phyloP scores from a whole-genome alignment of 1,139 yeast species.

The Geotrichum aggregatum region DNA sequence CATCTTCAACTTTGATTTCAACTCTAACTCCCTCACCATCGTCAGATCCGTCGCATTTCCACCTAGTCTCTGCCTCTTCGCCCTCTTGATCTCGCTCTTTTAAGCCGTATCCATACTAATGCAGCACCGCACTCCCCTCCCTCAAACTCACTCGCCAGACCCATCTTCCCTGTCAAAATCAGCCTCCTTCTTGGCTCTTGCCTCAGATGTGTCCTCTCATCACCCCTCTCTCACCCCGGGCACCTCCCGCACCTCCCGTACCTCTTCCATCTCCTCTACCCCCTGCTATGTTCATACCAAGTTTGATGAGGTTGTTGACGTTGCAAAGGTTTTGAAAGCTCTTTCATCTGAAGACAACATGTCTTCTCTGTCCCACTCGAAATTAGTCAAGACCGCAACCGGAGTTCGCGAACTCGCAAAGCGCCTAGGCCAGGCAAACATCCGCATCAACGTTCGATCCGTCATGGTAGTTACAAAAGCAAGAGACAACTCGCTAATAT shows the following conservation, averaged over 20 bases:
- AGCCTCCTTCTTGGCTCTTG: background rate
- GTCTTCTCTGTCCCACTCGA: conserved; percentile 26
- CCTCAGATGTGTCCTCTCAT: background rate
- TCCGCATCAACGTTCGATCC: conserved; percentile 62
- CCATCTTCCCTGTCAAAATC: background rate
- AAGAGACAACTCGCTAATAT: conserved; percentile 69
- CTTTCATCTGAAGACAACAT: conserved; percentile 25
- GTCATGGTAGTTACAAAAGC: conserved; percentile 83
- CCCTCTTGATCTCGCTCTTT: background rate
- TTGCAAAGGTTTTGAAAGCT: conserved; percentile 25
- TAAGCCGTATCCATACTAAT: background rate
- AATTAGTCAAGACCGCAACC: conserved; percentile 66
- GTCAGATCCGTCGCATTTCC: background rate
- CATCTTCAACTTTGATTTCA: background rate
- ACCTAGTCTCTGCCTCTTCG: background rate
- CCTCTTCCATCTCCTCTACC: conserved; percentile 13
- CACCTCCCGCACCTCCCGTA: background rate
- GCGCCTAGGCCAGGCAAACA: conserved; percentile 68
- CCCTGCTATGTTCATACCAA: conserved; percentile 27
- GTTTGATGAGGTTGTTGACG: conserved; percentile 31
- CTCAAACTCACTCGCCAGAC: background rate
- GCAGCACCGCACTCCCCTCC: too few relatives aligned
- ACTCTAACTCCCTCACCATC: background rate
- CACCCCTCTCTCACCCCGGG: conserved; percentile 4
- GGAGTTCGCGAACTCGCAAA: conserved; percentile 78